Evolutionary conservation across 768 basidiomycete genomes (phyloP).

Genomic region (Solioccasus polychromus): DNA sequence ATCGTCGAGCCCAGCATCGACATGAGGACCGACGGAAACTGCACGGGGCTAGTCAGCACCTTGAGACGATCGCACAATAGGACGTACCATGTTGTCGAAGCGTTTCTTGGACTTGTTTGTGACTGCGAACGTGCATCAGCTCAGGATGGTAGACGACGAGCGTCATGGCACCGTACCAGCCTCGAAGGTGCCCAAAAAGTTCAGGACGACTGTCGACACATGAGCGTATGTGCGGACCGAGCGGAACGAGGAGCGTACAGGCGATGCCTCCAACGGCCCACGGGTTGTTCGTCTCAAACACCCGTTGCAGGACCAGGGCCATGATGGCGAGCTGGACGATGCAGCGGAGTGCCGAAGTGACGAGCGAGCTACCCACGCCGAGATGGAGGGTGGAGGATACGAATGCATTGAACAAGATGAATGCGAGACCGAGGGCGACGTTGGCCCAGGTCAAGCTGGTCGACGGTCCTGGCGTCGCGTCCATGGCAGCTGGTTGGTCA

Average conservation of each 20-base stretch:
- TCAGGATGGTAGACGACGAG: neutral
- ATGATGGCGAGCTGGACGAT: conserved; percentile 75
- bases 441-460: conserved; percentile 63
- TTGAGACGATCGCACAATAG: neutral
- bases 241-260: conserved; percentile 43
- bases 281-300: conserved; percentile 73
- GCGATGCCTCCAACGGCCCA: conserved; percentile 75
- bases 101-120: conserved; percentile 76
- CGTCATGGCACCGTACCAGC: conserved; percentile 46
- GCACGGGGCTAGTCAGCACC: conserved; percentile 7
- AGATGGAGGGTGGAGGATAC: conserved; percentile 65
- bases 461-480: conserved; percentile 15
- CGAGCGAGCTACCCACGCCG: conserved; percentile 63
- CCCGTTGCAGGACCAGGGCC: conserved; percentile 62
- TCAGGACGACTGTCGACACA: conserved; percentile 53
- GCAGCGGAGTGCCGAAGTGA: conserved; percentile 72
- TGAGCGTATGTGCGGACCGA: neutral
- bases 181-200: conserved; percentile 75
- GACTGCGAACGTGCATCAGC: conserved; percentile 39
- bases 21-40: conserved; percentile 63
- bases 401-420: conserved; percentile 69
- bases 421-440: conserved; percentile 70
- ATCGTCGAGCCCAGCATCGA: conserved; percentile 76
- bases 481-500: conserved; percentile 25
- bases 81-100: conserved; percentile 66